A percentile compares a stretch with the other conserved stretches of the same genome.
phyloP scores from a whole-genome alignment of 1,139 yeast genomes.

The Pichia sp. region DNA sequence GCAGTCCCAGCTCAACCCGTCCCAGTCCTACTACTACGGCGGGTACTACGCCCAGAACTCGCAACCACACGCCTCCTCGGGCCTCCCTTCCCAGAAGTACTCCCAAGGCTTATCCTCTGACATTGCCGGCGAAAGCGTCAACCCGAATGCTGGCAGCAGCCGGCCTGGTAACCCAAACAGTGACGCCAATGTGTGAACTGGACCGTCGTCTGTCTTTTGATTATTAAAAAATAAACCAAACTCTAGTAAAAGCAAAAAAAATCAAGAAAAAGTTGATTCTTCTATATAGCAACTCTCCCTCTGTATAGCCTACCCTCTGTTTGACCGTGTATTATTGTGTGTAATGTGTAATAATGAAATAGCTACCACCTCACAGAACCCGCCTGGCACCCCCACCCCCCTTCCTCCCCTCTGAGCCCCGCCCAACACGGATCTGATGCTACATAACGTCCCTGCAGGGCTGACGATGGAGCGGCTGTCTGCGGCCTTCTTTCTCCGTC shows the following conservation, averaged over 20 bases:
- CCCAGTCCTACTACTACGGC: constrained; percentile 9
- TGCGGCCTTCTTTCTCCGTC: no score
- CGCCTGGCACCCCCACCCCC: no score
- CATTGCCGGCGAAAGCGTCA: background rate
- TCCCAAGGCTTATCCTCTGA: background rate
- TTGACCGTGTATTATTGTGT: background rate
- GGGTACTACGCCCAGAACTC: constrained; percentile 6
- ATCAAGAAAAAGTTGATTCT: background rate
- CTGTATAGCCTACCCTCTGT: background rate
- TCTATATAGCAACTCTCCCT: background rate
- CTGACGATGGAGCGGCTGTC: background rate
- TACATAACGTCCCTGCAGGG: background rate
- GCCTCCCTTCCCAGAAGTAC: background rate
- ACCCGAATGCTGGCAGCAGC: background rate
- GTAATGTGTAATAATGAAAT: background rate
- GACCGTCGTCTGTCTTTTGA: background rate
- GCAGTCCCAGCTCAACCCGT: no score
- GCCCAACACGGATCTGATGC: no score
- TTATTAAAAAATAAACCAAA: background rate
- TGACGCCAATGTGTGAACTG: background rate
- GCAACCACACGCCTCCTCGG: background rate
- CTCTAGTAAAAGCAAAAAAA: background rate
- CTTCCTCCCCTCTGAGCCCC: no score
- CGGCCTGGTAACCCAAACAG: background rate
- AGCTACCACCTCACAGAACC: background rate